Percentiles rank a stretch among this genome's conserved stretches.
Evolutionary conservation across 192 early-diverging fungal species (phyloP).

Genomic region (Entophlyctis luteolus): DNA sequence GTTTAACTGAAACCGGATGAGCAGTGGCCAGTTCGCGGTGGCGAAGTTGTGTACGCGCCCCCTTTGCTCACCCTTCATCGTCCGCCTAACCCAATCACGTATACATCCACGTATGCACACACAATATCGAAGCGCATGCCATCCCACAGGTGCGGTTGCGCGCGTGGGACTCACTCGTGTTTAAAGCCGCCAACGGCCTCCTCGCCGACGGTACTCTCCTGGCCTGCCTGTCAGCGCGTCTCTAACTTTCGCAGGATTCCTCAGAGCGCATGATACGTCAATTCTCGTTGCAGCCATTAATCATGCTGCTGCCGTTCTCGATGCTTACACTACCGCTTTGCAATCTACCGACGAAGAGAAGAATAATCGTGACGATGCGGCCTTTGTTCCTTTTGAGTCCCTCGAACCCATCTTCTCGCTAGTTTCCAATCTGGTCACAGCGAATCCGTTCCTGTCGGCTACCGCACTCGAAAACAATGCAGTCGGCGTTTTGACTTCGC

Average conservation of each 20-base stretch:
- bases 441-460: background rate
- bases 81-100: conserved; percentile 32
- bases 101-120: too few species aligned
- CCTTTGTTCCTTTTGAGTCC: background rate
- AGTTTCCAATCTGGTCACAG: background rate
- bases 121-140: too few species aligned
- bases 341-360: background rate
- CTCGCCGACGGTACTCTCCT: background rate
- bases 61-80: background rate
- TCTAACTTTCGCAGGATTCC: background rate
- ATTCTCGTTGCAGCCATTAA: background rate
- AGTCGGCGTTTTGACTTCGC: too few species aligned
- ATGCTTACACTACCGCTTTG: background rate
- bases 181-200: conserved; percentile 7
- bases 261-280: background rate
- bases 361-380: background rate
- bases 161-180: conserved; percentile 5
- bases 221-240: background rate
- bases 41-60: background rate
- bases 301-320: background rate
- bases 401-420: background rate
- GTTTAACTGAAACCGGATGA: too few species aligned
- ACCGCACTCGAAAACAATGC: background rate
- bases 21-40: too few species aligned
- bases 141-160: too few species aligned